phyloP scores from a whole-genome alignment of 108 stramenopile species.

The Cylindrotheca closterium region DNA sequence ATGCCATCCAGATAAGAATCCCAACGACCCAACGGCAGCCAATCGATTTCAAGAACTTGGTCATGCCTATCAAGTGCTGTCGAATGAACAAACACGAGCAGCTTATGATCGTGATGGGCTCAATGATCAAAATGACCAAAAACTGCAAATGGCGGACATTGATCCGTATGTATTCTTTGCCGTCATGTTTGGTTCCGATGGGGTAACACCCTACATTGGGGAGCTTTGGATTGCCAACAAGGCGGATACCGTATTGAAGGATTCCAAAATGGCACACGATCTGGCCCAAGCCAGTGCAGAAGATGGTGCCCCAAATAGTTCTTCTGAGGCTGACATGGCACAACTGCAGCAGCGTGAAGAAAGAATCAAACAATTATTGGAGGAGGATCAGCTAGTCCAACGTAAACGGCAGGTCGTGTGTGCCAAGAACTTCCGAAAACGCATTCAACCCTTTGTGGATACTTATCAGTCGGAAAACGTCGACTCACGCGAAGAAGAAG shows the following conservation, averaged over 20 bases:
- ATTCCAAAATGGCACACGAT: conserved; percentile 44
- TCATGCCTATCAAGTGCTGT: conserved; percentile 90
- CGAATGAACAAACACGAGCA: conserved; percentile 77
- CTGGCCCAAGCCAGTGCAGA: conserved; percentile 29
- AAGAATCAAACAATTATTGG: conserved; percentile 43
- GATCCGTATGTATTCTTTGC: conserved; percentile 87
- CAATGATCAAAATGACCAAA: conserved; percentile 45
- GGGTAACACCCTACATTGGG: conserved; percentile 84
- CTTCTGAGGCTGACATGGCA: neutral
- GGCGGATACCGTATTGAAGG: conserved; percentile 78
- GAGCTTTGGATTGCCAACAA: conserved; percentile 85
- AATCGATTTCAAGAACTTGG: conserved; percentile 86
- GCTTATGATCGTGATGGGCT: conserved; percentile 85
- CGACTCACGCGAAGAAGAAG: conserved; percentile 33
- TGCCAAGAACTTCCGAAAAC: conserved; percentile 62
- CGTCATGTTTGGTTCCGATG: conserved; percentile 85
- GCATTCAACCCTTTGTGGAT: conserved; percentile 61
- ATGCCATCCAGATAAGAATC: conserved; percentile 85
- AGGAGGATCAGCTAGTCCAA: conserved; percentile 70
- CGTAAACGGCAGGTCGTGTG: conserved; percentile 73
- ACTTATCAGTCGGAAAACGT: conserved; percentile 28
- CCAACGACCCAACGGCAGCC: conserved; percentile 82
- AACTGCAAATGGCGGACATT: conserved; percentile 58
- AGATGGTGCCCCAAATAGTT: conserved; percentile 4
- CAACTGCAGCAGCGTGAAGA: conserved; percentile 28